Evolutionary conservation across 139 green algal genomes (phyloP).

Genomic region (Coccomyxa sp.): DNA sequence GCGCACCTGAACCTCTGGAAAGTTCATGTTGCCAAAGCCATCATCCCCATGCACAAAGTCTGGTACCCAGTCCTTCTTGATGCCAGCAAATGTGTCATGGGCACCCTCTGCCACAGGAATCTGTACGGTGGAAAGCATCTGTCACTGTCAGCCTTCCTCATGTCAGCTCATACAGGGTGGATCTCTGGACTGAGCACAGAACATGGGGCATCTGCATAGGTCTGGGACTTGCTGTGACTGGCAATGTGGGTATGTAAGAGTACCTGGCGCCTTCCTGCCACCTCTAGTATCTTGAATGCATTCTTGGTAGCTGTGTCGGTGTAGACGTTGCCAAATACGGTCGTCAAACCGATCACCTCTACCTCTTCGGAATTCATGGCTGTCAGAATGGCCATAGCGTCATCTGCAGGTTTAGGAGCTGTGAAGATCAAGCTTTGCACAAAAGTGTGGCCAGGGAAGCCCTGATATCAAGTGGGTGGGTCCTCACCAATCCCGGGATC

Average conservation of each 20-base stretch:
- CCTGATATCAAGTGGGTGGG: not conserved
- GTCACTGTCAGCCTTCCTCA: too few relatives aligned
- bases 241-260: too few relatives aligned
- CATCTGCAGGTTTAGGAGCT: constrained; percentile 46
- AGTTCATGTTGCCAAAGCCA: constrained; percentile 78
- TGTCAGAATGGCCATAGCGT: constrained; percentile 75
- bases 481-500: constrained; percentile 64
- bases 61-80: constrained; percentile 64
- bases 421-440: not conserved
- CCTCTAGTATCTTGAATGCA: constrained; percentile 56
- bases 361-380: constrained; percentile 72
- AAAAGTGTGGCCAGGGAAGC: too few relatives aligned
- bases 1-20: constrained; percentile 23
- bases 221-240: too few relatives aligned
- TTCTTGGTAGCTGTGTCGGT: constrained; percentile 73
- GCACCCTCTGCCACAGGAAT: constrained; percentile 57
- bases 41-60: constrained; percentile 89
- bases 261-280: too few relatives aligned
- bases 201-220: too few relatives aligned
- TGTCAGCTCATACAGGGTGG: too few relatives aligned
- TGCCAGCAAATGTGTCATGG: constrained; percentile 35
- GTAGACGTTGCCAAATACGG: constrained; percentile 79
- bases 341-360: constrained; percentile 73
- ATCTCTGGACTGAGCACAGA: too few relatives aligned
- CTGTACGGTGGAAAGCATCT: too few relatives aligned